Percentiles rank a stretch among this genome's conserved stretches.
phyloP scores from a whole-genome alignment of 441 rosid genomes.

The Populus hybrid region DNA sequence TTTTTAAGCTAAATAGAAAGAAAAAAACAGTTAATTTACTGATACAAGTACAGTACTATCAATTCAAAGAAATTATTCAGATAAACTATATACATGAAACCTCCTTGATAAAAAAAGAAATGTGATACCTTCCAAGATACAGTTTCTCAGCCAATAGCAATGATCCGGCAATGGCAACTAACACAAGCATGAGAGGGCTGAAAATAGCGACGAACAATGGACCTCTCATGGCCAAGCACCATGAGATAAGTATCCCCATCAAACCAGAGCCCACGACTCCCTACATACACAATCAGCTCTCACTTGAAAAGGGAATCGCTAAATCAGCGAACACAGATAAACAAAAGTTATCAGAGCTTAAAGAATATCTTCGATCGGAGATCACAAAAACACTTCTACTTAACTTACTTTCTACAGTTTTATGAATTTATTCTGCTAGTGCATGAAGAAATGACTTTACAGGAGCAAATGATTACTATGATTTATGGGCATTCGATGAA shows the following conservation, averaged over 20 bases:
- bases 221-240: conserved; percentile 16
- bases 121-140: conserved; percentile 11
- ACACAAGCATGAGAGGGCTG: conserved; percentile 7
- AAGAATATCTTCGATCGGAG: background rate
- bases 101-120: background rate
- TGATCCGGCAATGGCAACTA: background rate
- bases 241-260: background rate
- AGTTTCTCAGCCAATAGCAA: conserved; percentile 2
- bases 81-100: background rate
- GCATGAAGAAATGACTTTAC: too few species aligned
- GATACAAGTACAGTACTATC: background rate
- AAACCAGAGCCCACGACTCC: conserved; percentile 14
- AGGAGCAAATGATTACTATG: too few species aligned
- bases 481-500: too few species aligned
- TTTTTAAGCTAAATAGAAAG: too few species aligned
- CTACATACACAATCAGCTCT: background rate
- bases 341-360: background rate
- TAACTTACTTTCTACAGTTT: too few species aligned
- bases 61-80: background rate
- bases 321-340: too few species aligned
- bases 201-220: conserved; percentile 8
- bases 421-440: too few species aligned
- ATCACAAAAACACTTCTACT: too few species aligned
- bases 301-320: background rate
- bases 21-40: background rate